Evolutionary conservation across 345 rosid species (phyloP).

Genomic region (Salix suchowensis): DNA sequence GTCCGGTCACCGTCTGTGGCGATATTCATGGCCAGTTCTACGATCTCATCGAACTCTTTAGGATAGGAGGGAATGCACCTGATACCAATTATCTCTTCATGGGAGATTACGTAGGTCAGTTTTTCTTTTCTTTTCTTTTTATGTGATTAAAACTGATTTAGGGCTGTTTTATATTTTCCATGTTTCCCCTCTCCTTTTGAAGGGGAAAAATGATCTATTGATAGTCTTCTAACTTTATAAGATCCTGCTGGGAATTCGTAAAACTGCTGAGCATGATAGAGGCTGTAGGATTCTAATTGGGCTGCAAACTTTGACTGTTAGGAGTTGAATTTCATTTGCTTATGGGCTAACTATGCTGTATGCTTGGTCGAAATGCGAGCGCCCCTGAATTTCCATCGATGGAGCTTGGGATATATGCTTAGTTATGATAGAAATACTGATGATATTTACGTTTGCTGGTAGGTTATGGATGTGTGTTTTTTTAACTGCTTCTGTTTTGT

Average conservation of each 20-base stretch:
- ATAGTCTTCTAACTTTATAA: neutral
- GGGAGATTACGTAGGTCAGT: slow-evolving; percentile 98
- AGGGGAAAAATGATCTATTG: neutral
- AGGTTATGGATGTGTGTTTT: neutral
- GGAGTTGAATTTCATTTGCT: neutral
- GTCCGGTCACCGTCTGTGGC: slow-evolving; percentile 98
- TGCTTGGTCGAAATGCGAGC: neutral
- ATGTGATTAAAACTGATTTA: neutral
- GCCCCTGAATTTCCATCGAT: neutral
- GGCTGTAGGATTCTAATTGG: neutral
- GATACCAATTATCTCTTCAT: slow-evolving; percentile 96
- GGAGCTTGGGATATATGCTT: neutral
- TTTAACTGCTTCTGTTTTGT: neutral
- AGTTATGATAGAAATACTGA: neutral
- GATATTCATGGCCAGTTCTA: slow-evolving; percentile 99
- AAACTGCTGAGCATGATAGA: too few relatives aligned
- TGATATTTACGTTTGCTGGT: neutral
- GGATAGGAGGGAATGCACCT: slow-evolving; percentile 93
- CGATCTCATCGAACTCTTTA: slow-evolving; percentile 90
- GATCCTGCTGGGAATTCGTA: too few relatives aligned
- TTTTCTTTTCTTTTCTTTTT: neutral
- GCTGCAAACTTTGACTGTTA: neutral
- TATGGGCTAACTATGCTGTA: neutral
- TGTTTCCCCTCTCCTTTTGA: neutral
- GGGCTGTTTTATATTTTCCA: neutral